Evolutionary conservation across 169 alveolate species (phyloP), one percentile per base, ranked within the genome.

Genomic region (Cryptosporidium sp.): DNA sequence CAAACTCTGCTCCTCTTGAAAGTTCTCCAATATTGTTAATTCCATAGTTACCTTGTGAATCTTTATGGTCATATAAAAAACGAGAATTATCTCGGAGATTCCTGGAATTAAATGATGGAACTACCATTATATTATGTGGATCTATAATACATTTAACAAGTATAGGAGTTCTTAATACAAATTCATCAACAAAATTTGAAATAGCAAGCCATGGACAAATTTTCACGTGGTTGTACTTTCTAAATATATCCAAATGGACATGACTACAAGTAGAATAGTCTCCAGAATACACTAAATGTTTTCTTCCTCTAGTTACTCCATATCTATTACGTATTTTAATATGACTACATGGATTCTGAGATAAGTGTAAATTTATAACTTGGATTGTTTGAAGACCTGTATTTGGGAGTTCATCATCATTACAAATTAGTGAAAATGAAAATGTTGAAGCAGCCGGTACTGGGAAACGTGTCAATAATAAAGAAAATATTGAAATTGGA

Each of bases 141-240:
- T 80, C 89, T 61, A 80, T 62, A 9, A 80, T 65, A 23, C 89
- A 80, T 6, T 80, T 80, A 1, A 80, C 89, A 37, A 80, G 69
- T 44, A 80, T 62, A 14, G 89, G 89, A 42, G 89, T 62, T 65
- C 89, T 80, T n/a, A 80, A 48, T 10, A 80, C 52, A 65, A 80
- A 80, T 33, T 80, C 89, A 48, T 80, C 89, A 39, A 80, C 70
- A 62, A 80, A 62, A 48, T 80, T 80, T 42, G 89, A 80, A 14
- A 80, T 80, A 9, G 89, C 89, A 26, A 80, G 89, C 89, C 89
- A 80, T 18, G 89, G 89, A 45, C 89, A 80, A 44, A 80, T 65
- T 29, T 80, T 80, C 53, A 80, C 68, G 37, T 44, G 52, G n/a
- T 80, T 80, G 18, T 73, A 73, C 39, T 35, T 42, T 80, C 89